Evolutionary conservation across 2,329 filamentous ascomycete species (phyloP), one percentile per base, ranked within the genome.

Genomic region (Aureobasidium sp.): DNA sequence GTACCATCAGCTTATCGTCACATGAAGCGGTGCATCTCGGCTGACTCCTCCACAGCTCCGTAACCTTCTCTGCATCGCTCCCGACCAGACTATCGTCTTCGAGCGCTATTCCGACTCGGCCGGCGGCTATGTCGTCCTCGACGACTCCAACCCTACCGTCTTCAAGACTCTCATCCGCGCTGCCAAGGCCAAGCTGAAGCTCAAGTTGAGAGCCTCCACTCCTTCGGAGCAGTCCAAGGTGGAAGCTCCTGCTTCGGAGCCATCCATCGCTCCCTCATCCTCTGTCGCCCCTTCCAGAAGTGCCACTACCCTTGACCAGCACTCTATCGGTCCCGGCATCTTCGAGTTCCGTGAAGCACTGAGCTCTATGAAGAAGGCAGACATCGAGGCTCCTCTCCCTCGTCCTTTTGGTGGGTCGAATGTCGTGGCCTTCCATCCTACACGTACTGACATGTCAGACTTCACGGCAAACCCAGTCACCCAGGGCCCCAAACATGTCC

Each of bases 111-210:
- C 94, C 65, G 94, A 99, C 75, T 96, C 91, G 65, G 89, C 90
- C 65, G 87, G 81, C 47, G 79, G 85, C 65, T 97, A 88, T 74
- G 83, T 97, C 65, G 80, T 83, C 46, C 86, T 99, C 62, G 88
- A 96, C 73, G 79, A 84, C 64, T 79, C 80, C 71, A 95, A 96
- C 70, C 76, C 83, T 9, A 81, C 89, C 47, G 89, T 95, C 69
- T 99, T 96, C 81, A 97, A 96, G 80, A 94, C 96, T 73, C 86
- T 99, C 43, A 93, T 94, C 73, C 88, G 94, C 69, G 94, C 94
- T 66, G 94, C 94, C 65, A 99, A 96, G 79, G 94, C 94, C 38
- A 99, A 99, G 81, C 85, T 92, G 66, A 99, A 97, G 85, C 86
- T 99, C 67, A 92, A 94, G 75, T 83, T 99, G 62, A 89, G 69